phyloP scores from a whole-genome alignment of 108 stramenopile genomes.

The Schizochytrium sp. region DNA sequence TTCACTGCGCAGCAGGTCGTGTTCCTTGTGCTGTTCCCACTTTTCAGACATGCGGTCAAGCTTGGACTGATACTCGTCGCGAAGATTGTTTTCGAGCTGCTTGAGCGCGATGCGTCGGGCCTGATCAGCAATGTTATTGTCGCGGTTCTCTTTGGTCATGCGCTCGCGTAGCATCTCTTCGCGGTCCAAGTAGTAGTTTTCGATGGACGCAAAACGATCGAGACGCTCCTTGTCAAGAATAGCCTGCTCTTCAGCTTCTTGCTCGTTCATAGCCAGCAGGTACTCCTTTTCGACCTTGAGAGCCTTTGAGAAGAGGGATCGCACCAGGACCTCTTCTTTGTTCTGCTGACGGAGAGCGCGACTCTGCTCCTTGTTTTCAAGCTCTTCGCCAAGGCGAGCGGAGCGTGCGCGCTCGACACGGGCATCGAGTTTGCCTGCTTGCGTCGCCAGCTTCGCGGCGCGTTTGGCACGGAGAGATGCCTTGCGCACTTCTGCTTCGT shows the following conservation, averaged over 20 bases:
- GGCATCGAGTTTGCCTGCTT: background rate
- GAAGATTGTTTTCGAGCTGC: background rate
- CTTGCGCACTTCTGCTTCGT: background rate
- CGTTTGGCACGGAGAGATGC: background rate
- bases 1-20: background rate
- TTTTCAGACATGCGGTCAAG: background rate
- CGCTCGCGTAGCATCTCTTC: background rate
- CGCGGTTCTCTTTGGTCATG: background rate
- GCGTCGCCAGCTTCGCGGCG: background rate
- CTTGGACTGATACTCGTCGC: background rate
- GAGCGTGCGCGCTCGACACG: background rate
- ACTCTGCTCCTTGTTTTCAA: background rate
- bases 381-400: background rate
- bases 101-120: conserved; percentile 6
- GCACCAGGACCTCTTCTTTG: background rate
- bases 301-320: background rate
- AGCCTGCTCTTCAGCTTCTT: background rate
- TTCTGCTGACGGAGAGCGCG: background rate
- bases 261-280: background rate
- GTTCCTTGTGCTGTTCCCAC: background rate
- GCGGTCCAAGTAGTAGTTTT: background rate
- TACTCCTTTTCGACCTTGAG: conserved; percentile 3
- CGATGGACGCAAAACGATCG: background rate
- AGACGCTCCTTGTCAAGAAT: background rate
- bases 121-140: background rate